Evolutionary conservation across 2,329 filamentous ascomycete genomes (phyloP), one percentile per base, ranked within the genome.

Genomic region (Fusarium compactum): DNA sequence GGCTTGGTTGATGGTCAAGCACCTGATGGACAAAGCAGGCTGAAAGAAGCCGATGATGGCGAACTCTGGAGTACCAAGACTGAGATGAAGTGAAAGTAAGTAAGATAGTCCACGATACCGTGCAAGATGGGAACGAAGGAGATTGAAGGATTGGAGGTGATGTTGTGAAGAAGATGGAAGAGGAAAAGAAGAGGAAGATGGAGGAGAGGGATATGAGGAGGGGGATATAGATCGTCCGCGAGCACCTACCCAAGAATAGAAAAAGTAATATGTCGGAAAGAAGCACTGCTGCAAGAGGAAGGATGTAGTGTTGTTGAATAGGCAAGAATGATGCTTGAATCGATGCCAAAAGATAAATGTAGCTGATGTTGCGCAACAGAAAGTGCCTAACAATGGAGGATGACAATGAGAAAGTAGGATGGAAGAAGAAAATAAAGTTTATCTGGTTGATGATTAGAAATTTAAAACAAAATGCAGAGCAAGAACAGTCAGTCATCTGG

Each of bases 101-200:
- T 84, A 85, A 85, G 83, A 87, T 86, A 84, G 85, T 84, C 83
- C 83, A 80, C 86, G 85, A 84, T 87, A 87, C 84, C 82, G 80
- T 86, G 85, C 86, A 87, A 88, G 83, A 85, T 85, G 83, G 79
- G 77, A 74, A 74, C 71, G 72, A 76, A 77, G 77, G 76, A 78
- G 76, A 77, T 77, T 64, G 66, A 73, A 67, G 80, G 79, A 65
- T 76, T 77, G 78, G 76, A 78, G 82, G 80, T 79, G 84, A 84
- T 87, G 84, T 80, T 86, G 80, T 81, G 79, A 78, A 65, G 74
- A 77, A 67, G 62, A 73, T 56, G 66, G 66, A 59, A 62, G 60
- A 65, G 56, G 62, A 50, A 70, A 62, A 69, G 65, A 48, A 29
- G 44, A 44, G 48, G 46, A 56, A 38, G 58, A 55, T 48, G 56